phyloP scores from a whole-genome alignment of 2,329 filamentous ascomycete genomes.

The Trichoderma cornu-damae region DNA sequence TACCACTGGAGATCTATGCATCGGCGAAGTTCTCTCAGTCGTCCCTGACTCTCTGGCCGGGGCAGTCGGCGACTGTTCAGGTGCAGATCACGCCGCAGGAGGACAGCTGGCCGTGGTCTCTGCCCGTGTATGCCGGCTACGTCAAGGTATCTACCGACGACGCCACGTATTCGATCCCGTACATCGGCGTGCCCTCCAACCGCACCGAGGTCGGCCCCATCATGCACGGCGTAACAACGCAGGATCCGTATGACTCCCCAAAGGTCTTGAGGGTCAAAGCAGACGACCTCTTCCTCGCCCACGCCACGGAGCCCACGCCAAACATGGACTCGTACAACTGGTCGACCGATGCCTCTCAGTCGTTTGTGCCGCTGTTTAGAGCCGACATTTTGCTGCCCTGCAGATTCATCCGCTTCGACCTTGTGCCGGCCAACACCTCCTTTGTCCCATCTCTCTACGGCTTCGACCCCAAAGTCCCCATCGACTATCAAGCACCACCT shows the following conservation, averaged over 20 bases:
- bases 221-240: neutral
- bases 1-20: neutral
- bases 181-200: neutral
- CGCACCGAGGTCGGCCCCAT: neutral
- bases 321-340: neutral
- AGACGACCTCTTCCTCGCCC: neutral
- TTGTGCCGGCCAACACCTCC: neutral
- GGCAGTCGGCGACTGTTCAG: neutral
- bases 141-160: neutral
- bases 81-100: conserved; percentile 2
- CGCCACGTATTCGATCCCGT: neutral
- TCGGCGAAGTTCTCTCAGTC: conserved; percentile 4
- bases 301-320: neutral
- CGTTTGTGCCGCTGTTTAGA: neutral
- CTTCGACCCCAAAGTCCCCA: neutral
- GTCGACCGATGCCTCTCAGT: neutral
- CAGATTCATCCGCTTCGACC: neutral
- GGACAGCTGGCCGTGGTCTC: neutral
- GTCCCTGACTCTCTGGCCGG: neutral
- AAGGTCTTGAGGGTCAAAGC: neutral
- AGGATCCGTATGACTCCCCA: neutral
- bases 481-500: neutral
- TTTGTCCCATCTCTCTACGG: conserved; percentile 2
- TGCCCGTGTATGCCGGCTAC: conserved; percentile 3
- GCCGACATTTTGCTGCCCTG: neutral